phyloP scores from a whole-genome alignment of 768 basidiomycete species.

The Rhizopogon sp. region DNA sequence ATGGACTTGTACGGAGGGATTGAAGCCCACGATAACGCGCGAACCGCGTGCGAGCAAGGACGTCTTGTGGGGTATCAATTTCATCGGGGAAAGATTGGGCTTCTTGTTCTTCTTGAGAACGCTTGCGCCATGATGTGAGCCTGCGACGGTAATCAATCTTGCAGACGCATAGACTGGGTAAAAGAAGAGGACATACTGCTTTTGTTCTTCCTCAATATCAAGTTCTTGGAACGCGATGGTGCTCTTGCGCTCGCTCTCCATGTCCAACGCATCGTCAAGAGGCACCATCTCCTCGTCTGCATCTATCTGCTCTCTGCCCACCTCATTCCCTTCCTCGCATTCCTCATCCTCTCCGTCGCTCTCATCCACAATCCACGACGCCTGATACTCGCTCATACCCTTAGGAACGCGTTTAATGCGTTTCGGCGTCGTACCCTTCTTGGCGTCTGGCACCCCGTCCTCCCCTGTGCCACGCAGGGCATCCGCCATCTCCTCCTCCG shows the following conservation, averaged over 20 bases:
- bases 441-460: conserved; percentile 54
- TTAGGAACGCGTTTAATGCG: conserved; percentile 82
- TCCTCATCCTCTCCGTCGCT: conserved; percentile 50
- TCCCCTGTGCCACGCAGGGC: conserved; percentile 13
- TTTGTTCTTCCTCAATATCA: conserved; percentile 78
- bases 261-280: conserved; percentile 46
- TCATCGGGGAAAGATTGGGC: conserved; percentile 94
- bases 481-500: conserved; percentile 86
- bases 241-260: conserved; percentile 50
- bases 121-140: conserved; percentile 62
- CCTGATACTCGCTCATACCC: conserved; percentile 96
- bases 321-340: conserved; percentile 36
- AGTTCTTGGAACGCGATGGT: conserved; percentile 69
- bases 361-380: conserved; percentile 92
- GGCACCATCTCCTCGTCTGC: conserved; percentile 65
- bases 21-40: conserved; percentile 88
- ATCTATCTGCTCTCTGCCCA: conserved; percentile 25
- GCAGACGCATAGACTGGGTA: not conserved
- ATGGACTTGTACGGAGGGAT: conserved; percentile 91
- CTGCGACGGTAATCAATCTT: conserved; percentile 31
- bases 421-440: conserved; percentile 71
- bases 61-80: conserved; percentile 87
- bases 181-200: conserved; percentile 54
- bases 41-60: conserved; percentile 77
- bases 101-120: conserved; percentile 71